Percentiles rank a stretch among this genome's conserved stretches.
These are phyloP conservation scores for Vicia faba DNA, from an alignment of 306 rosid species.

Conservation along the genomic window DNA sequence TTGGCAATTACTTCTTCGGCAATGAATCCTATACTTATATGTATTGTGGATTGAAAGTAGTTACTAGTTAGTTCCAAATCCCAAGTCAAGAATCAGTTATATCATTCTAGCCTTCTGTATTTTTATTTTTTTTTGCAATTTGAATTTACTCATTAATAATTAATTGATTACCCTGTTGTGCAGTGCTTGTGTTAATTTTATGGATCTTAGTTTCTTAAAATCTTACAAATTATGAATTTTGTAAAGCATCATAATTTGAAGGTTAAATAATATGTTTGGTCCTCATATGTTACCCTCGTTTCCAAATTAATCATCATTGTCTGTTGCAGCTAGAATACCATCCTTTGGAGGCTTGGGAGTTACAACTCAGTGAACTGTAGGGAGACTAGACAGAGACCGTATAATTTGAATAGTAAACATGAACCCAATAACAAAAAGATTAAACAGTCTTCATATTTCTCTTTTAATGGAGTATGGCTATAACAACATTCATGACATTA, in stretches of 20 bases:
- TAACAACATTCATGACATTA: neutral
- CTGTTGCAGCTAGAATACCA: slow-evolving; percentile 2
- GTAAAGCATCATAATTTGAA: neutral
- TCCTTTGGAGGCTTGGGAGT: slow-evolving; percentile 7
- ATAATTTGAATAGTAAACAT: no score
- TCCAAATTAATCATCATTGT: neutral
- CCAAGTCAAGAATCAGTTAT: neutral
- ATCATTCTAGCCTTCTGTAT: neutral
- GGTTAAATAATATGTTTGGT: neutral
- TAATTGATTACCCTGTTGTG: neutral
- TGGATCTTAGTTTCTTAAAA: neutral
- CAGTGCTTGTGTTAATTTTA: neutral
- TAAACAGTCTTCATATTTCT: neutral
- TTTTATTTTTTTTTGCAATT: neutral
- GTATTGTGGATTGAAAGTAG: neutral
- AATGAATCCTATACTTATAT: neutral
- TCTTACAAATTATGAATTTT: neutral
- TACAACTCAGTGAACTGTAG: neutral
- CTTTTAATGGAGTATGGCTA: neutral
- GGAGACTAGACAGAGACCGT: neutral
- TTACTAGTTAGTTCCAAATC: neutral
- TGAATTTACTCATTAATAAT: neutral
- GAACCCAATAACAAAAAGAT: neutral
- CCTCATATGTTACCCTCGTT: neutral
- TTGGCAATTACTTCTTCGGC: slow-evolving; percentile 5